phyloP scores from a whole-genome alignment of 495 filamentous ascomycete species.

The Neurospora sp. region DNA sequence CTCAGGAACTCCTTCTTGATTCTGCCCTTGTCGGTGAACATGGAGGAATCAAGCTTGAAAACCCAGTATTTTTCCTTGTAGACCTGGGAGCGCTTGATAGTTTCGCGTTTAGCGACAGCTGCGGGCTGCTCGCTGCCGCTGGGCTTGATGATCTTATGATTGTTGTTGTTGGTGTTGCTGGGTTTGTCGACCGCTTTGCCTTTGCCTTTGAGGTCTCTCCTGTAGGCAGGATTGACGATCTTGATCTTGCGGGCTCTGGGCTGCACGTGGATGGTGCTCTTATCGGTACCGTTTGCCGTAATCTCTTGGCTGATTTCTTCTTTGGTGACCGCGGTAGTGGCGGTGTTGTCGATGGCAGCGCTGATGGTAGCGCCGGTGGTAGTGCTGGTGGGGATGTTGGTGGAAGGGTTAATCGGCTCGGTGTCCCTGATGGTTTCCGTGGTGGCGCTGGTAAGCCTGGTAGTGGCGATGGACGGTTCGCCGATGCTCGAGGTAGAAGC shows the following conservation, averaged over 20 bases:
- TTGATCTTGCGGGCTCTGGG: background rate
- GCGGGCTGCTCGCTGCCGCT: background rate
- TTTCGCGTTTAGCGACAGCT: background rate
- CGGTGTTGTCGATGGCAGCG: too few relatives aligned
- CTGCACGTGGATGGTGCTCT: too few relatives aligned
- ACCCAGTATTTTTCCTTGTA: background rate
- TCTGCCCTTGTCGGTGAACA: background rate
- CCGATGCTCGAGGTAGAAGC: too few relatives aligned
- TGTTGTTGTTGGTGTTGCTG: background rate
- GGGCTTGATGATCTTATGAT: background rate
- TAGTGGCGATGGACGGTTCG: too few relatives aligned
- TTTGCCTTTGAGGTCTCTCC: background rate
- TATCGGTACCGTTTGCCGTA: too few relatives aligned
- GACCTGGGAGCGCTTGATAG: background rate
- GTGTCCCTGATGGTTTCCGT: too few relatives aligned
- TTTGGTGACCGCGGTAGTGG: too few relatives aligned
- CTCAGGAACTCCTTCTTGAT: accelerated
- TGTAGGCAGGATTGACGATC: background rate
- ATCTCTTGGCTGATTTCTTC: too few relatives aligned
- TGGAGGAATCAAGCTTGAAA: background rate
- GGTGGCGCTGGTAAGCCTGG: too few relatives aligned
- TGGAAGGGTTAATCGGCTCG: too few relatives aligned
- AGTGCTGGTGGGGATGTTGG: too few relatives aligned
- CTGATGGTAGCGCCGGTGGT: too few relatives aligned
- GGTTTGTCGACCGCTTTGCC: background rate